Percentiles rank a stretch among this genome's conserved stretches.
These are phyloP conservation scores for Chaetothyriales sp. DNA, from an alignment of 2,329 filamentous ascomycete genomes.

Conservation along the genomic window DNA sequence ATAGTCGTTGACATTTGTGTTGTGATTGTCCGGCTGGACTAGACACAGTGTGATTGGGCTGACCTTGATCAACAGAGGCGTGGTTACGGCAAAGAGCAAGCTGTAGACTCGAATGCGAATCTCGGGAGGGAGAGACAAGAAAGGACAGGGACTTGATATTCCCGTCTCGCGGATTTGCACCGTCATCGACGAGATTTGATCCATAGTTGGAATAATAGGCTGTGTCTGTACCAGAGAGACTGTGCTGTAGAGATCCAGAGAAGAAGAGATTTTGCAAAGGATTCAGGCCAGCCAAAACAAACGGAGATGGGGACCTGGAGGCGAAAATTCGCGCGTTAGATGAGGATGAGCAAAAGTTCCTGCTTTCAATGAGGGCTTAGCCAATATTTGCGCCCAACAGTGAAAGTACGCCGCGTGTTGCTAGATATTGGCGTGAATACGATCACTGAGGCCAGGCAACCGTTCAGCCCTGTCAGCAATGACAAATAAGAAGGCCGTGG, in stretches of 20 bases:
- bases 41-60: neutral
- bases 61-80: neutral
- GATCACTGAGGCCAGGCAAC: no score
- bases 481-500: neutral
- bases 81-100: neutral
- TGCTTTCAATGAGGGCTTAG: no score
- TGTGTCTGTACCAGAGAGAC: neutral
- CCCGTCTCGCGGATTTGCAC: neutral
- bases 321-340: neutral
- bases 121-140: neutral
- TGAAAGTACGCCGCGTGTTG: neutral
- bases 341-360: neutral
- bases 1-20: no score
- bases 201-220: neutral
- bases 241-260: no score
- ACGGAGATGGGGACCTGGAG: no score
- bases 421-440: no score
- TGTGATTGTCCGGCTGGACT: neutral
- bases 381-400: neutral
- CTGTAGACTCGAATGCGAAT: neutral
- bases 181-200: neutral
- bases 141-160: neutral
- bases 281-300: no score
- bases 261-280: no score
- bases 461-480: neutral